Conservation (phyloP, 805 yeast species). For the Yarrowia bubula region DNA sequence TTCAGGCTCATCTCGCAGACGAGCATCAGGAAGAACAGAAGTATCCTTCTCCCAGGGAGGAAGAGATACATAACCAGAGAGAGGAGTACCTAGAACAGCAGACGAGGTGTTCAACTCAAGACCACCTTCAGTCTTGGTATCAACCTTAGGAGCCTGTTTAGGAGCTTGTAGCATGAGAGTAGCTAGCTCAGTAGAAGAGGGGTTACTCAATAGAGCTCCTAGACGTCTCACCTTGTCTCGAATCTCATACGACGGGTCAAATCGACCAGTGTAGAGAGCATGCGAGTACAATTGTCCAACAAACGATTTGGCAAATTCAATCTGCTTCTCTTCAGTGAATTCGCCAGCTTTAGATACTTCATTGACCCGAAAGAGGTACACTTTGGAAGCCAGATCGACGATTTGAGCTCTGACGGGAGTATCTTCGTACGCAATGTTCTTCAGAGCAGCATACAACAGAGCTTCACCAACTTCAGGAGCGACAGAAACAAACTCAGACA, state of each 20-base stretch:
- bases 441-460: slow-evolving; percentile 58
- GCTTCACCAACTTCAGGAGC: slow-evolving; percentile 64
- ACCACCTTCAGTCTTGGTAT: slow-evolving; percentile 18
- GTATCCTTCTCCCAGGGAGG: slow-evolving; percentile 49
- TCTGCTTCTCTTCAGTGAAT: slow-evolving; percentile 13
- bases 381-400: slow-evolving; percentile 69
- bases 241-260: slow-evolving; percentile 71
- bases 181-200: slow-evolving; percentile 58
- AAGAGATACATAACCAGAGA: slow-evolving; percentile 39
- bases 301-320: slow-evolving; percentile 17
- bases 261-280: slow-evolving; percentile 61
- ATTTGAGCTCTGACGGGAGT: slow-evolving; percentile 66
- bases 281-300: slow-evolving; percentile 51
- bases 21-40: slow-evolving; percentile 32
- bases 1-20: slow-evolving; percentile 42
- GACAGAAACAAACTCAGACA: slow-evolving; percentile 70
- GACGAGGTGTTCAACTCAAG: slow-evolving; percentile 39
- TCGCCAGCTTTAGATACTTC: slow-evolving; percentile 32
- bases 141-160: slow-evolving; percentile 55
- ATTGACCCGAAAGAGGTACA: slow-evolving; percentile 57
- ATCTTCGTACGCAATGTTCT: slow-evolving; percentile 52
- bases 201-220: slow-evolving; percentile 55
- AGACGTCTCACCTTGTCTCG: slow-evolving; percentile 83
- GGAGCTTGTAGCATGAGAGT: slow-evolving; percentile 72
- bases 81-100: slow-evolving; percentile 36